Evolutionary conservation across 345 rosid species (phyloP).

Genomic region (Jatropha curcas): DNA sequence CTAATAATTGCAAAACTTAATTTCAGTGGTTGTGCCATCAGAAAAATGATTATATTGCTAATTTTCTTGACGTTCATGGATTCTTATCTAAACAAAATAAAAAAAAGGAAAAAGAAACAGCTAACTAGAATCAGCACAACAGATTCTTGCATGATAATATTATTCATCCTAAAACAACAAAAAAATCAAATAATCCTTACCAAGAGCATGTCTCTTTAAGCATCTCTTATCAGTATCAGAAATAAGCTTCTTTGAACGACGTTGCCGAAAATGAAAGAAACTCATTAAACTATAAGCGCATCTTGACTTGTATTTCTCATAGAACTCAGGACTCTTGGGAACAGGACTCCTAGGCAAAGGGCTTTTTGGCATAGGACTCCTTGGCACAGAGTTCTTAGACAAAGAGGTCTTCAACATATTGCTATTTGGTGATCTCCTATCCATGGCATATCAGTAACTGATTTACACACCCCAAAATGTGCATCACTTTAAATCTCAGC

Average conservation of each 20-base stretch:
- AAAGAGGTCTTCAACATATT: slow-evolving; percentile 42
- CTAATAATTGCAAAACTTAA: no score
- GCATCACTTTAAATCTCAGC: slow-evolving; percentile 1
- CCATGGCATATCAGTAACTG: slow-evolving; percentile 26
- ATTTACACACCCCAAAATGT: not conserved
- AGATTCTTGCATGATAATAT: not conserved
- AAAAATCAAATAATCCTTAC: slow-evolving; percentile 30
- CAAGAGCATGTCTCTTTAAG: slow-evolving; percentile 38
- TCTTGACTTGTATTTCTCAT: slow-evolving; percentile 63
- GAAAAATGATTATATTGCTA: not conserved
- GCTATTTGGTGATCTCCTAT: slow-evolving; percentile 38
- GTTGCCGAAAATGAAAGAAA: slow-evolving; percentile 51
- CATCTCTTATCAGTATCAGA: slow-evolving; percentile 41
- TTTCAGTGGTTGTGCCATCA: not conserved
- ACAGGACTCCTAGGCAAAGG: slow-evolving; percentile 49
- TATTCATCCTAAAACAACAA: not conserved
- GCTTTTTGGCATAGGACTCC: slow-evolving; percentile 45
- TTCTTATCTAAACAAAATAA: not conserved
- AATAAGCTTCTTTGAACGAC: slow-evolving; percentile 50
- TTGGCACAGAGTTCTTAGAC: slow-evolving; percentile 41
- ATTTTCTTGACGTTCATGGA: no score
- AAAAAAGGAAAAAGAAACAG: not conserved
- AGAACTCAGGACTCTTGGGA: slow-evolving; percentile 55
- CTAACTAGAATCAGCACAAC: not conserved
- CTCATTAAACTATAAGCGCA: slow-evolving; percentile 56